Base-by-base conservation (phyloP, 2,329 filamentous ascomycete genomes). In the Fusarium azukiicola region DNA sequence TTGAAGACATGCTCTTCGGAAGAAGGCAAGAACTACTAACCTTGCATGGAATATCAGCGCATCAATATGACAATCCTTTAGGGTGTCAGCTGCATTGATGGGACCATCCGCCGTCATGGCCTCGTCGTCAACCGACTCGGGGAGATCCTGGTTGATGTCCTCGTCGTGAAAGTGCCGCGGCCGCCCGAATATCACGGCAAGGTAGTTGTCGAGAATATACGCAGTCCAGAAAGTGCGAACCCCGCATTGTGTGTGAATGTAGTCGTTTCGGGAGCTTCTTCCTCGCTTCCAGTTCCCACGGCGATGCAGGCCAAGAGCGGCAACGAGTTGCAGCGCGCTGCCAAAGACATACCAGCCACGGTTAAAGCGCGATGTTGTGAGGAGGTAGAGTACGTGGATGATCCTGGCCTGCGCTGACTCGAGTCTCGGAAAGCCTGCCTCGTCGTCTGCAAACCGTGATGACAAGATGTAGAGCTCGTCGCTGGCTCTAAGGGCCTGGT, bases 291-390 rank as follows among this genome's bases (percentile, higher is more conserved):
- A 71, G 9, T 77, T 78, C 4, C 79, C 76, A 14, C 79, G 81
- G 3, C 85, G 77, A 46, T 86, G 84, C 1, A 86, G 74, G 1
- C 90, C 89, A 3, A 92, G 83, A 0, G 86, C 88, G 5, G 89
- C 88, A 0, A 90, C 87, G 3, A 94, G 87, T 67, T 92, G 93
- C 4, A 92, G 85, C 0, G 90, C 89, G 4, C 89, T 93, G 1
- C 93, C 92, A 80, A 94, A 94, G 4, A 90, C 86, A 79, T 92
- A 93, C 92, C 92, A 94, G 23, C 91, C 92, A 52, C 93, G 91
- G 71, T 94, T 94, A 79, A 93, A 91, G 0, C 93, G 88, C 2
- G 92, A 93, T 1, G 93, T 93, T 7, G 90, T 90, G 0, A 94
- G 86, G 27, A 94, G 86, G 74, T 93, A 94, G 10, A 94, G 87